Evolutionary conservation across 2,329 filamentous ascomycete species (phyloP).

Genomic region (Curvularia lunata): DNA sequence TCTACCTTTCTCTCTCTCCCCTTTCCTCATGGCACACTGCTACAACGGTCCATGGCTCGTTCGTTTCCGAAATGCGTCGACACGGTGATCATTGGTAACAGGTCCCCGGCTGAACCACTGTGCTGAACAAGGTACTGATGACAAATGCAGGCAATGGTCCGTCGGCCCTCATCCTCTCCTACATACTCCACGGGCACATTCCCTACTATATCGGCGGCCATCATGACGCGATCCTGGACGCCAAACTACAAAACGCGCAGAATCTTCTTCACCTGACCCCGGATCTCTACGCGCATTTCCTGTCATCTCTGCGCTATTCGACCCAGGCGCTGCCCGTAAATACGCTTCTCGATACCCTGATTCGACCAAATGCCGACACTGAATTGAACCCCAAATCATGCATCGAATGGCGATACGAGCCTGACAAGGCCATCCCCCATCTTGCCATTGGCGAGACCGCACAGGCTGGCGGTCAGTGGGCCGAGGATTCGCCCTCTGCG

Average conservation of each 20-base stretch:
- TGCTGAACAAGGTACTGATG: constrained; percentile 27
- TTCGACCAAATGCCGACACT: constrained; percentile 65
- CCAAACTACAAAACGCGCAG: constrained; percentile 58
- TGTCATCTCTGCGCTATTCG: constrained; percentile 65
- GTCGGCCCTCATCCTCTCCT: constrained; percentile 66
- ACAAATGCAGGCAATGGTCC: constrained; percentile 63
- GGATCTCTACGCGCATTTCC: constrained; percentile 64
- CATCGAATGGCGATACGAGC: constrained; percentile 61
- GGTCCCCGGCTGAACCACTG: neutral
- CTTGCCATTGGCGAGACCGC: constrained; percentile 60
- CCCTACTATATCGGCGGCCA: constrained; percentile 64
- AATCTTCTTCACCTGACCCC: constrained; percentile 58
- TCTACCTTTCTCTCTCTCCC: constrained; percentile 5
- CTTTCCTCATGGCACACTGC: constrained; percentile 41
- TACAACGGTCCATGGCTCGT: constrained; percentile 47
- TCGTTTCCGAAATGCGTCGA: constrained; percentile 48
- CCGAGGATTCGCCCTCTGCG: constrained; percentile 58
- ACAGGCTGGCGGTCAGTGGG: constrained; percentile 65
- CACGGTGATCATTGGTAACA: constrained; percentile 50
- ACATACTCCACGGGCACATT: constrained; percentile 66
- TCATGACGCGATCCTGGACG: constrained; percentile 63
- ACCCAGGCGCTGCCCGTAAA: constrained; percentile 67
- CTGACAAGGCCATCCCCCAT: constrained; percentile 60
- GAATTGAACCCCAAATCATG: constrained; percentile 60
- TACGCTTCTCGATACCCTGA: constrained; percentile 64